Evolutionary conservation across 1,284 basidiomycete species (phyloP).

Genomic region (Irpex sp.): DNA sequence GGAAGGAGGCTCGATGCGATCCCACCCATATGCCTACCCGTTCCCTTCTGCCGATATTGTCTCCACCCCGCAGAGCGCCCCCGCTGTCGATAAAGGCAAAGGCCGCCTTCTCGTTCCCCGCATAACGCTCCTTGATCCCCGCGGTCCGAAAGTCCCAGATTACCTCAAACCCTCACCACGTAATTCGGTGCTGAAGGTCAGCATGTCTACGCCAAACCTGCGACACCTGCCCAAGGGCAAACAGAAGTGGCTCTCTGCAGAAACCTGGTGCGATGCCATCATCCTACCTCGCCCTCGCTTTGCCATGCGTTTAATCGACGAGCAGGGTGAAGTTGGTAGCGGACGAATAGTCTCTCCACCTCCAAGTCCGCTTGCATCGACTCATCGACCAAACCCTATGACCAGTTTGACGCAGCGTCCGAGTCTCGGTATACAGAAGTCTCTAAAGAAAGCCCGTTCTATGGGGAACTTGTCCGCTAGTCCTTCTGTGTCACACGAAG

Average conservation of each 20-base stretch:
- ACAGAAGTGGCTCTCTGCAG: constrained; percentile 66
- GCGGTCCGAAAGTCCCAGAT: constrained; percentile 14
- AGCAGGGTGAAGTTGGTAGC: constrained; percentile 12
- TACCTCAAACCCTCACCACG: constrained; percentile 21
- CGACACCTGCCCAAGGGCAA: constrained; percentile 38
- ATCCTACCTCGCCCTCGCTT: constrained; percentile 72
- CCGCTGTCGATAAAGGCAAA: constrained; percentile 19
- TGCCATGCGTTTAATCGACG: constrained; percentile 36
- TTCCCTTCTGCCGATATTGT: constrained; percentile 21
- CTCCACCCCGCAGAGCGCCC: constrained; percentile 12
- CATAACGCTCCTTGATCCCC: constrained; percentile 21
- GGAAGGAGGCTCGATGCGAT: not conserved
- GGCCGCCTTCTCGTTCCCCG: constrained; percentile 15
- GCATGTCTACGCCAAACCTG: constrained; percentile 62
- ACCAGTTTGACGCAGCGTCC: constrained; percentile 7
- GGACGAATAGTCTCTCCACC: constrained; percentile 49
- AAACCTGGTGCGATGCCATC: constrained; percentile 77
- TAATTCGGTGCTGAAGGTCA: constrained; percentile 40
- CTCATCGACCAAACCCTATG: constrained; percentile 1
- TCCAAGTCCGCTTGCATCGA: constrained; percentile 36
- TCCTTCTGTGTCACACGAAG: constrained; percentile 7
- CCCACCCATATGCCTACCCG: constrained; percentile 20
- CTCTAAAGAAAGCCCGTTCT: constrained; percentile 21
- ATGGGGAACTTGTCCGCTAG: constrained; percentile 15
- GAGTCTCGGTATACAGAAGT: constrained; percentile 1